Evolutionary conservation across 768 basidiomycete genomes (phyloP).

Genomic region (Termitomyces eurrhizus): DNA sequence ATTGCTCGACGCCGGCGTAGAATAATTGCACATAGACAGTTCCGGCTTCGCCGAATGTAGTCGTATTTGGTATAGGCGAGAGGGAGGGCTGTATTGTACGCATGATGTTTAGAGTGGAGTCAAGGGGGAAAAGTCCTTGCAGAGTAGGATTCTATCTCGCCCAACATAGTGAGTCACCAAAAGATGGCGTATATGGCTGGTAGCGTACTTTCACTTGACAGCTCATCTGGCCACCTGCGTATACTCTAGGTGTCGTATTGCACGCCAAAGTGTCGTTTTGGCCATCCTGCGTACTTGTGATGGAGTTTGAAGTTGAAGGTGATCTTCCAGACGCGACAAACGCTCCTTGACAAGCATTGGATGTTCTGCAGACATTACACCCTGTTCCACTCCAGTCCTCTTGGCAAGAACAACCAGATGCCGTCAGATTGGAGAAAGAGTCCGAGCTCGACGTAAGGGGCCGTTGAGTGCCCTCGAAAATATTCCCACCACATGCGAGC

Average conservation of each 20-base stretch:
- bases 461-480: constrained; percentile 69
- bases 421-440: constrained; percentile 60
- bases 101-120: constrained; percentile 72
- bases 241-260: constrained; percentile 66
- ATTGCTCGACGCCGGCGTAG: constrained; percentile 84
- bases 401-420: constrained; percentile 65
- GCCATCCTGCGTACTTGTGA: constrained; percentile 24
- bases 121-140: constrained; percentile 67
- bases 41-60: constrained; percentile 51
- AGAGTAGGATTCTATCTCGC: constrained; percentile 73
- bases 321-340: constrained; percentile 40
- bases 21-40: constrained; percentile 67
- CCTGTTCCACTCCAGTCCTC: constrained; percentile 73
- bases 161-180: not conserved
- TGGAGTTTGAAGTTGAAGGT: constrained; percentile 25
- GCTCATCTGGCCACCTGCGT: constrained; percentile 77
- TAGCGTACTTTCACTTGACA: constrained; percentile 76
- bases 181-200: no score
- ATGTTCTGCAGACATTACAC: constrained; percentile 74
- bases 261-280: constrained; percentile 71
- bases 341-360: constrained; percentile 66
- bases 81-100: constrained; percentile 67
- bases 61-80: constrained; percentile 63
- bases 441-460: constrained; percentile 40
- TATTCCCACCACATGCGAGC: constrained; percentile 75